Evolutionary conservation across 768 basidiomycete genomes (phyloP).

Genomic region (Cyathus striatus): DNA sequence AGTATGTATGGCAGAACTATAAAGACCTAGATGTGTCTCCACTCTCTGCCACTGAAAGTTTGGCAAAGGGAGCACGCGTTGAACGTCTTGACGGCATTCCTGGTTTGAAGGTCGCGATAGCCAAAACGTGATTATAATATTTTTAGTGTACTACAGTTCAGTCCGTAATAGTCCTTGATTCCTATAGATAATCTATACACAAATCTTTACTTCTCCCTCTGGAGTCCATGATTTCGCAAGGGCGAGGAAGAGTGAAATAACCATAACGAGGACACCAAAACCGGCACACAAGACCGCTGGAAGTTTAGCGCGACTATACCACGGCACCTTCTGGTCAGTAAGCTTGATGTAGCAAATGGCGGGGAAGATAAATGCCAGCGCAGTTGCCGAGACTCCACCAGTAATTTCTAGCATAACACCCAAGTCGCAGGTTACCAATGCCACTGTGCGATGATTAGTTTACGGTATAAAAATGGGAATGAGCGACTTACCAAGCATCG

Average conservation of each 20-base stretch:
- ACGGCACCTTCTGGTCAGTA: constrained; percentile 45
- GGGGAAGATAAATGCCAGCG: constrained; percentile 90
- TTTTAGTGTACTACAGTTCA: constrained; percentile 7
- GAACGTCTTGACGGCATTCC: constrained; percentile 54
- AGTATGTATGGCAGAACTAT: constrained; percentile 65
- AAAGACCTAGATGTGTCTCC: constrained; percentile 64
- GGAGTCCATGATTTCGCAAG: constrained; percentile 74
- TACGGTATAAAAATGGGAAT: not conserved
- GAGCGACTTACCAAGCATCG: constrained; percentile 66
- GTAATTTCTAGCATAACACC: constrained; percentile 99
- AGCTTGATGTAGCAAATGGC: constrained; percentile 85
- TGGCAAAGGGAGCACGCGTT: constrained; percentile 56
- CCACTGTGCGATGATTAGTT: constrained; percentile 48
- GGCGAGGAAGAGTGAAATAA: constrained; percentile 72
- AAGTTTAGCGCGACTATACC: constrained; percentile 68
- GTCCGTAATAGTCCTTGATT: not conserved
- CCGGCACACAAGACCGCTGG: constrained; percentile 67
- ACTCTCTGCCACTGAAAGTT: constrained; percentile 65
- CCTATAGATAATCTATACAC: constrained; percentile 36
- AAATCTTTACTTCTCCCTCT: constrained; percentile 65
- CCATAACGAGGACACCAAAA: constrained; percentile 77
- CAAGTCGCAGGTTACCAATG: constrained; percentile 90
- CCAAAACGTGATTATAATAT: constrained; percentile 11
- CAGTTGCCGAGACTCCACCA: constrained; percentile 91
- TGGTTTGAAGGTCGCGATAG: constrained; percentile 53